Base-by-base conservation (phyloP, 225 moss, liverwort and hornwort genomes). In the Sphagnum tenellum region DNA sequence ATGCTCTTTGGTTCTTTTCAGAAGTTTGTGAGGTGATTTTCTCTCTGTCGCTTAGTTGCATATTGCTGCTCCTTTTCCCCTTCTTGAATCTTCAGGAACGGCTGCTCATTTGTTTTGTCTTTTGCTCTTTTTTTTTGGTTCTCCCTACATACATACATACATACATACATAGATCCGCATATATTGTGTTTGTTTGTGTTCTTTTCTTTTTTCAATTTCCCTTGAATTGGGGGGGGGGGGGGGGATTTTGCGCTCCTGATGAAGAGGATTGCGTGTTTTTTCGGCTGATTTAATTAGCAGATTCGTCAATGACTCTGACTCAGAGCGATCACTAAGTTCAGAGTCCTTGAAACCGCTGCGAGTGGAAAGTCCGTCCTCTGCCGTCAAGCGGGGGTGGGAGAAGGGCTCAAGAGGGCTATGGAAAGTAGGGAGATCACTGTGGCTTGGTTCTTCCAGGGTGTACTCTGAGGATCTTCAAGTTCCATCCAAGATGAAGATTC, bases 291-390 rank as follows among this genome's bases (percentile, higher is more conserved):
- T 29, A 29, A 29, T 10, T 11, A 46, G 58, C 72, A 81, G 81
- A 73, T 82, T 82, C 46, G 76, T 73, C 52, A 54, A 75, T 46
- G 76, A 72, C 48, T 50, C 66, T 8, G 73, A 66, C 59, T 73
- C 79, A 14, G 73, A 66, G 4, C 71, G 61, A 12, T 71, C 75
- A 2, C 72, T 52, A 45, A 68, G 59, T 7, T 75, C 70, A 3
- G 79, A 79, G 53, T 49, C 61, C 0, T 76, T 78, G 46, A 54
- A 66, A n/a, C 48, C 63, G 4, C 79, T 79, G 67, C 59, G 69
- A 49, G 67, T 69, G 56, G 72, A 70, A 47, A n/a, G 63, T 12
- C 60, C 51, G 47, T 44, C n/a, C 9, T 64, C 73, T 2, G 71
- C 47, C 4, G 47, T 69, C n/a, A 70, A 73, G 1, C 59, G 78